Conservation (phyloP, 805 yeast species). For the Saccharomycopsis fibuligera region DNA sequence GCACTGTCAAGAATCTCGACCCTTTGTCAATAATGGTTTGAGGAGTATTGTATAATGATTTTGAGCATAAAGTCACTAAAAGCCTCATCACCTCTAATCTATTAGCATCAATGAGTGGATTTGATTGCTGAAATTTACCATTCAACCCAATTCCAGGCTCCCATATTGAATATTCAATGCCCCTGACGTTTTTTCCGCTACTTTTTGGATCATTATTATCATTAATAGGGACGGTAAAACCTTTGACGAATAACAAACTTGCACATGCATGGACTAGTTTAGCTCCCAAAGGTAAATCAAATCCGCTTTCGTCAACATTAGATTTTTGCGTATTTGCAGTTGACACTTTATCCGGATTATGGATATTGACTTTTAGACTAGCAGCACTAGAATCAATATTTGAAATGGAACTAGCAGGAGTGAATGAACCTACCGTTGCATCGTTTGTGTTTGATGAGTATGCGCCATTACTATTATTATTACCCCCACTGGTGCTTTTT, state of each 20-base stretch:
- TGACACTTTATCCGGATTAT: background rate
- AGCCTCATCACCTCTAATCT: conserved; percentile 63
- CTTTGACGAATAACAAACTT: conserved; percentile 37
- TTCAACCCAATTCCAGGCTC: conserved; percentile 68
- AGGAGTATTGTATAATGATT: conserved; percentile 46
- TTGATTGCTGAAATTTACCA: conserved; percentile 18
- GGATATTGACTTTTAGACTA: conserved; percentile 8
- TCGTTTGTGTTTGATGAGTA: background rate
- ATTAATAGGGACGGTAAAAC: conserved; percentile 43
- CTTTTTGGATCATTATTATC: background rate
- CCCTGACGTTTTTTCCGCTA: conserved; percentile 22
- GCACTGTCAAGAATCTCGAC: conserved; percentile 51
- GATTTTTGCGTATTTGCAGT: background rate
- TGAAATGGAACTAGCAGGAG: background rate
- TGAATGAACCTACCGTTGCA: conserved; percentile 13
- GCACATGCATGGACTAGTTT: conserved; percentile 25
- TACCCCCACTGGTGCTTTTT: too few species aligned
- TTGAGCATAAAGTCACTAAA: conserved; percentile 54
- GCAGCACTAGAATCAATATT: conserved; percentile 4
- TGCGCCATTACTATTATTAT: too few species aligned
- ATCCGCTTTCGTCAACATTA: background rate
- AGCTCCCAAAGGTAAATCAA: conserved; percentile 32
- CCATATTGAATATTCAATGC: conserved; percentile 50
- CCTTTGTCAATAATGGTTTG: conserved; percentile 42
- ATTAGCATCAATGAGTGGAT: conserved; percentile 48